Evolutionary conservation across 1,139 yeast species (phyloP).

Genomic region (Yamadazyma atmosphaerica): DNA sequence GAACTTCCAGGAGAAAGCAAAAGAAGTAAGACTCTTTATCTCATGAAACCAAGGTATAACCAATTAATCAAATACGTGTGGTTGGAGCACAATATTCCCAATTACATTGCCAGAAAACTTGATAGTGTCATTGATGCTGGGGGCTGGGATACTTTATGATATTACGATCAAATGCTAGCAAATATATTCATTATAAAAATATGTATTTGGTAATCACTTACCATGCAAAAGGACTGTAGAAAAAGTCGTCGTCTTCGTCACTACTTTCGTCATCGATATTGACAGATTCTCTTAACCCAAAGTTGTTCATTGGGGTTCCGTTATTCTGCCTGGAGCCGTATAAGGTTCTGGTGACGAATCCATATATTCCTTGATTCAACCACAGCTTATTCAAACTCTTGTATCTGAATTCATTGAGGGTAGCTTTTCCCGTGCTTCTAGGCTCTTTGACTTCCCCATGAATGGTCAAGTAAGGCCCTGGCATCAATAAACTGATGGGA

Average conservation of each 20-base stretch:
- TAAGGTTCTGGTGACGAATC: constrained; percentile 34
- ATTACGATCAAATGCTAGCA: constrained; percentile 2
- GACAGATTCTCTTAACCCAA: constrained; percentile 9
- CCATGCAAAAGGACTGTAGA: constrained; percentile 13
- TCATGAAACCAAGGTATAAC: constrained; percentile 65
- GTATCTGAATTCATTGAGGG: constrained; percentile 52
- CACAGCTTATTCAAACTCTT: constrained; percentile 56
- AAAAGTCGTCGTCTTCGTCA: constrained; percentile 18
- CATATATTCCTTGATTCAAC: constrained; percentile 54
- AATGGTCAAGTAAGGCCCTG: constrained; percentile 68
- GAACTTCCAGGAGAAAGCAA: constrained; percentile 77
- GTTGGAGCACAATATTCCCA: constrained; percentile 79
- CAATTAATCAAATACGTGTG: constrained; percentile 67
- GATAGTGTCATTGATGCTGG: constrained; percentile 84
- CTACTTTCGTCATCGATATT: constrained; percentile 16
- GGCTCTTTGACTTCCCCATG: constrained; percentile 72
- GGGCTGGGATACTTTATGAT: constrained; percentile 89
- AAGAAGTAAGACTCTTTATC: constrained; percentile 69
- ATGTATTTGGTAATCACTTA: constrained; percentile 5
- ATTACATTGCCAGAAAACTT: constrained; percentile 72
- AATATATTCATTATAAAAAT: constrained; percentile 2
- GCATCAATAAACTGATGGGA: constrained; percentile 33
- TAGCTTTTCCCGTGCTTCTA: constrained; percentile 53
- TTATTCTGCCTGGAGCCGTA: constrained; percentile 24
- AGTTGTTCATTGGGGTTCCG: constrained; percentile 8